These are phyloP conservation scores for Cantharellus cinnabarinus DNA, from an alignment of 768 basidiomycete genomes.

Conservation along the genomic window DNA sequence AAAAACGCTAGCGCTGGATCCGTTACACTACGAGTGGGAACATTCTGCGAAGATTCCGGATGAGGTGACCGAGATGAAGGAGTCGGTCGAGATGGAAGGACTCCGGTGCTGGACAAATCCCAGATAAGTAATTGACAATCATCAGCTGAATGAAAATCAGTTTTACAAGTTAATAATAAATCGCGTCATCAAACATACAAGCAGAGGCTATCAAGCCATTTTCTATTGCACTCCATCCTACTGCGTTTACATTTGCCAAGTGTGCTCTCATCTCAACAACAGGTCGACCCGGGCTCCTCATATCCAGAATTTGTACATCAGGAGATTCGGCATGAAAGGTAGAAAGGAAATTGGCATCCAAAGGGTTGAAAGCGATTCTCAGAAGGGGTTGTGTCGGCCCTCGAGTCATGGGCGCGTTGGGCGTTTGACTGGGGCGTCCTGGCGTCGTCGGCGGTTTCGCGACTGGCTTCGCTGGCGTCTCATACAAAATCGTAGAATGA, in stretches of 20 bases:
- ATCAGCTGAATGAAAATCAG: constrained; percentile 37
- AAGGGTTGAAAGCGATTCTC: constrained; percentile 78
- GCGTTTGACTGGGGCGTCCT: constrained; percentile 9
- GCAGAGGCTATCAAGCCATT: constrained; percentile 74
- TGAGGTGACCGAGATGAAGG: constrained; percentile 2
- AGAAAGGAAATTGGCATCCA: constrained; percentile 86
- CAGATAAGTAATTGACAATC: constrained; percentile 88
- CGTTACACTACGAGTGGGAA: constrained; percentile 19
- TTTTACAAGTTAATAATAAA: not conserved
- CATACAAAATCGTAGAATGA: constrained; percentile 96
- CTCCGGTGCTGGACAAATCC: constrained; percentile 46
- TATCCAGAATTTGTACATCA: constrained; percentile 85
- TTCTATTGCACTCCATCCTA: constrained; percentile 78
- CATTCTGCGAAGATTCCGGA: constrained; percentile 18
- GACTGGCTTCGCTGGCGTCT: constrained; percentile 20
- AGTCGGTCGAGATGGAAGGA: constrained; percentile 55
- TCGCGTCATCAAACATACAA: constrained; percentile 26
- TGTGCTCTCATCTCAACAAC: constrained; percentile 83
- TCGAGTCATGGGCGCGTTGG: constrained; percentile 26
- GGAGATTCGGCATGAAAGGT: constrained; percentile 88
- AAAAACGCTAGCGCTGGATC: constrained; percentile 77
- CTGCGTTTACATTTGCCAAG: constrained; percentile 58
- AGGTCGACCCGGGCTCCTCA: constrained; percentile 89
- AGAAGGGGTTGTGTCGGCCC: constrained; percentile 66
- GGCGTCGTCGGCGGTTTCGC: constrained; percentile 13